Evolutionary conservation across 2,329 filamentous ascomycete genomes (phyloP), one percentile per base, ranked within the genome.

Genomic region (Zasmidium angulare): DNA sequence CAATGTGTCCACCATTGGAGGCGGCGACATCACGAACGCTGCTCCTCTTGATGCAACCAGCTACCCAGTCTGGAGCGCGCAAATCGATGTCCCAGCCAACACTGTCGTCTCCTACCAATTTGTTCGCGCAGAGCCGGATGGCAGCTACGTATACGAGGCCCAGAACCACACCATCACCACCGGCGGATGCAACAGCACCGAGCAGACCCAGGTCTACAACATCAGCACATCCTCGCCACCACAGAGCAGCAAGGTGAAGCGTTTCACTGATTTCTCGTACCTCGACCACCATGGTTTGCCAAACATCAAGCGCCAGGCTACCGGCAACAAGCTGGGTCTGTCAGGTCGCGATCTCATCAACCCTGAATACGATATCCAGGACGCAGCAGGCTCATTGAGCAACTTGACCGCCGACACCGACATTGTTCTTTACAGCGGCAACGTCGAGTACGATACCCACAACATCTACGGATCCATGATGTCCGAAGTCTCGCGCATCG

Each of bases 381-480:
- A 89, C 71, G 83, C 81, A 48, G 83, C 82, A 1, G 78, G 78
- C 19, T 65, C 71, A 20, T 58, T 82, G 1, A 75, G 72, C 4
- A 74, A 77, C 58, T 68, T 69, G 50, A 81, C 89, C 0, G 83
- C 90, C 55, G 80, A 85, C 63, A 89, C 88, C 0, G 83, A 90
- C 68, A 75, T 90, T 9, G 81, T 87, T 9, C 88, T 91, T 71
- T 80, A 85, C 46, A 86, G 89, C 59, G 88, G 88, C 1, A 76
- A 86, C 40, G 78, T 80, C 20, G 85, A 89, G 72, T 91, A 90
- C 69, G 90, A 93, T 66, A 89, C 86, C 0, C 90, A 93, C 72
- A 92, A 92, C 66, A 74, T 92, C 1, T 91, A 90, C 71, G 90
- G 90, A 1, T 83, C 84, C 68, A 81, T 90, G 86, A 93, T 92